Percentiles rank a stretch among this genome's conserved stretches.
These are phyloP conservation scores for Chaetomiaceae sp. DNA, from an alignment of 2,329 filamentous ascomycete species.

Conservation along the genomic window DNA sequence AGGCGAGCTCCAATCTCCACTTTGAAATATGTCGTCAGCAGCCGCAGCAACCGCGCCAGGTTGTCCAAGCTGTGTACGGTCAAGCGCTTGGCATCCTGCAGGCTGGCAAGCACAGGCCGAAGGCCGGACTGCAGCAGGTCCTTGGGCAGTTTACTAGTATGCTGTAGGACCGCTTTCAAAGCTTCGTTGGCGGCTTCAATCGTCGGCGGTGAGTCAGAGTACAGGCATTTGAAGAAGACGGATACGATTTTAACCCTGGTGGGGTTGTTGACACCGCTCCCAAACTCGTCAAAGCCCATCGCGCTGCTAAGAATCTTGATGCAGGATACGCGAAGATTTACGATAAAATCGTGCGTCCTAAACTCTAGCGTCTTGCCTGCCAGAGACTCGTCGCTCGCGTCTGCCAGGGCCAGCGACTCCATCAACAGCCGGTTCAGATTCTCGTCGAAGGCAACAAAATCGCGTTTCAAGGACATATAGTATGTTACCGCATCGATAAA, in stretches of 20 bases:
- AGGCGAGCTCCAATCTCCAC: slow-evolving; percentile 91
- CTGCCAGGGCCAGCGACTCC: slow-evolving; percentile 89
- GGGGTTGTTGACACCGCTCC: slow-evolving; percentile 65
- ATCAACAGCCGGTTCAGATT: slow-evolving; percentile 83
- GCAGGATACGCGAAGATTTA: slow-evolving; percentile 86
- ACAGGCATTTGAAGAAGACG: slow-evolving; percentile 97
- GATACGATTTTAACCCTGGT: slow-evolving; percentile 73
- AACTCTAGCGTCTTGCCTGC: slow-evolving; percentile 92
- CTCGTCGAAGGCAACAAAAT: slow-evolving; percentile 89
- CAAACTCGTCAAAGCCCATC: slow-evolving; percentile 89
- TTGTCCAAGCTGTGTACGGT: slow-evolving; percentile 88
- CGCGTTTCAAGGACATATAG: slow-evolving; percentile 81
- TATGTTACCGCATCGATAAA: slow-evolving; percentile 98
- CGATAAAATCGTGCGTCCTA: slow-evolving; percentile 90
- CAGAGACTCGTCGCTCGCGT: slow-evolving; percentile 88
- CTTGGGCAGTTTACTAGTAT: slow-evolving; percentile 89
- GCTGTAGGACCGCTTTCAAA: slow-evolving; percentile 78
- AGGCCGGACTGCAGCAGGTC: slow-evolving; percentile 92
- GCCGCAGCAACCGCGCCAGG: slow-evolving; percentile 78
- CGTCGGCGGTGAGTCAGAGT: slow-evolving; percentile 86
- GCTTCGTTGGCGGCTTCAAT: slow-evolving; percentile 92
- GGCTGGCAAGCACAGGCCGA: slow-evolving; percentile 89
- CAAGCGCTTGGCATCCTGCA: slow-evolving; percentile 88
- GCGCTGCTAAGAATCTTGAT: slow-evolving; percentile 90
- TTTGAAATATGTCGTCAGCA: slow-evolving; percentile 98